Evolutionary conservation across 202 grass and related monocot genomes (phyloP).

Genomic region (Saccharum hybrid): DNA sequence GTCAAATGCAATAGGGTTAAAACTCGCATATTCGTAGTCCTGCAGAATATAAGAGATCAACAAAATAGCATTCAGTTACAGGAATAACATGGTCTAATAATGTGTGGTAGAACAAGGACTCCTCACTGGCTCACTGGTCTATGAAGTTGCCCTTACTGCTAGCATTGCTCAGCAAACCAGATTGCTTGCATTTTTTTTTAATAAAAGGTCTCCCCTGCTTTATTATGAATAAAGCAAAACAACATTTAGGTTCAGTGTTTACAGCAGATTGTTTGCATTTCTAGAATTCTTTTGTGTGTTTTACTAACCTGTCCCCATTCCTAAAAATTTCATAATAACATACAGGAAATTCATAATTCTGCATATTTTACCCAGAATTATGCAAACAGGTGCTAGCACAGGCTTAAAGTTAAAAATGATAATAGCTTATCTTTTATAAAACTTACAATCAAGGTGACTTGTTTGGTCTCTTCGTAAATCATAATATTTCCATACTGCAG

Average conservation of each 20-base stretch:
- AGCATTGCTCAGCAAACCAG: no score
- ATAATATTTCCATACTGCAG: conserved; percentile 98
- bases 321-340: background rate
- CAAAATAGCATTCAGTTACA: background rate
- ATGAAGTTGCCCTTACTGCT: no score
- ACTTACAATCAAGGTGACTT: conserved; percentile 96
- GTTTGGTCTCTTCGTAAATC: conserved; percentile 87
- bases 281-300: background rate
- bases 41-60: conserved; percentile 25
- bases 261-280: no score
- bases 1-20: conserved; percentile 92
- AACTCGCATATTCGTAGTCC: conserved; percentile 97
- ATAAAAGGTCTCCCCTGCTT: no score
- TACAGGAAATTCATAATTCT: background rate
- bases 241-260: no score
- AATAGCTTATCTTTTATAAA: background rate
- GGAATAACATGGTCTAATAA: background rate
- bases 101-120: background rate
- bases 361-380: background rate
- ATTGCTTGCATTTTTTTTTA: no score
- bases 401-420: background rate
- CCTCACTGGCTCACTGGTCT: no score
- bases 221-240: no score
- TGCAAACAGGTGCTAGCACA: background rate
- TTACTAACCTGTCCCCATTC: background rate